Conservation (phyloP, 495 filamentous ascomycete species). For the Xylaria flabelliformis region DNA sequence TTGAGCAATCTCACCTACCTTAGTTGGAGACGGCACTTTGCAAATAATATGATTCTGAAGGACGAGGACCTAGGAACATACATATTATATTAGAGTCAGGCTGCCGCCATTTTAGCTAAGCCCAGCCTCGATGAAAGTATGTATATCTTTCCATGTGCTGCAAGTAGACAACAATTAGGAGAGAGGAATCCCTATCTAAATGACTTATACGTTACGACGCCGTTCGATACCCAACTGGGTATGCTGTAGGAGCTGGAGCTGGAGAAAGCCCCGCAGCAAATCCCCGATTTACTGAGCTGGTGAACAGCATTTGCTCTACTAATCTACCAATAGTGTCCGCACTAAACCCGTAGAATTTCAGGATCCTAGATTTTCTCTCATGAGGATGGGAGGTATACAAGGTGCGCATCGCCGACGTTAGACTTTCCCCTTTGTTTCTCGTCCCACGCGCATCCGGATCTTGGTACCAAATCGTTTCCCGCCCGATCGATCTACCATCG, state of each 20-base stretch:
- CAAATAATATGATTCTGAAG: not conserved
- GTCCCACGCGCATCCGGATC: not conserved
- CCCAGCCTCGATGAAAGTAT: not conserved
- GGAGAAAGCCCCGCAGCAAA: constrained; percentile 5
- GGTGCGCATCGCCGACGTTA: constrained; percentile 13
- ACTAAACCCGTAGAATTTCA: constrained; percentile 7
- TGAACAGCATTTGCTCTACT: not conserved
- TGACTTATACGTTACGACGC: too few relatives aligned
- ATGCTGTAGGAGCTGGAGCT: not conserved
- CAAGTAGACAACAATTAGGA: not conserved
- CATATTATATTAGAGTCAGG: not conserved
- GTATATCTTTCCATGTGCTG: not conserved
- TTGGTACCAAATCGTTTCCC: not conserved
- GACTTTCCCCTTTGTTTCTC: constrained; percentile 1
- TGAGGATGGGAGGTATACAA: constrained; percentile 20
- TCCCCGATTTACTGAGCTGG: not conserved
- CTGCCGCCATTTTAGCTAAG: not conserved
- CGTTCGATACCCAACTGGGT: not conserved
- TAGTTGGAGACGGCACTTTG: not conserved
- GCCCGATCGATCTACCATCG: not conserved
- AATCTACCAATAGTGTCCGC: constrained; percentile 5
- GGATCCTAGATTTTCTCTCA: not conserved
- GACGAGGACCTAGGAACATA: not conserved
- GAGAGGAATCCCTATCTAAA: not conserved
- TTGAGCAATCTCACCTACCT: not conserved